Percentiles rank a stretch among this genome's conserved stretches.
phyloP scores from a whole-genome alignment of 106 monocot genomes.

The Gastrodia elata region DNA sequence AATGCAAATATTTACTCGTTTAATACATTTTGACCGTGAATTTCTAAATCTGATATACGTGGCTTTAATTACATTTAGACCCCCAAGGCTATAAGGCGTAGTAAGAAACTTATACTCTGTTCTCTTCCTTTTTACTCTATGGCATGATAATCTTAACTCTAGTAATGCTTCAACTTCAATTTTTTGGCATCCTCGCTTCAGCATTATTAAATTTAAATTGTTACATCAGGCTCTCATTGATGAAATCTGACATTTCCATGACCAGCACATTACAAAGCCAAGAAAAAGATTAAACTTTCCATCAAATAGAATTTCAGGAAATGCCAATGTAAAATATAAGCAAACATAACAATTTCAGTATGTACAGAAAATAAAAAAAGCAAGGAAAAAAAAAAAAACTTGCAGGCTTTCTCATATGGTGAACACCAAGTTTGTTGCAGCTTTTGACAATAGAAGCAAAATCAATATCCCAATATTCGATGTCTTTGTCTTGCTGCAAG shows the following conservation, averaged over 20 bases:
- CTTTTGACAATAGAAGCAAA: slow-evolving; percentile 45
- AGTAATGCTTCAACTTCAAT: not conserved
- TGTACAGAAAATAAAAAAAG: not conserved
- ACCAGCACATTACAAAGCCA: not conserved
- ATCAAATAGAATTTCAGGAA: not conserved
- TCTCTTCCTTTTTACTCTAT: not conserved
- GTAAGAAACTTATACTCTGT: not conserved
- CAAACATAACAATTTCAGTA: not conserved
- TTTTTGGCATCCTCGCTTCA: not conserved
- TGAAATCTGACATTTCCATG: not conserved
- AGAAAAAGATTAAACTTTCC: not conserved
- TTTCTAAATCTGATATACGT: not conserved
- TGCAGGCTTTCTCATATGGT: slow-evolving; percentile 83
- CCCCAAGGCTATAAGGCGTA: not conserved
- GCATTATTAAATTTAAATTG: not conserved
- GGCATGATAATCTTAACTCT: not conserved
- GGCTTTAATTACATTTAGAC: not conserved
- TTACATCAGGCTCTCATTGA: not conserved
- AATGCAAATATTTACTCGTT: not conserved
- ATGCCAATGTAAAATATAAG: not conserved
- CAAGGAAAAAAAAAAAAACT: slow-evolving; percentile 10
- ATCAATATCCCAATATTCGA: slow-evolving; percentile 83
- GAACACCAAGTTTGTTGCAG: slow-evolving; percentile 61
- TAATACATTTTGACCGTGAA: not conserved
- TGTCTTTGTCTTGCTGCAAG: slow-evolving; percentile 84